Percentiles rank a stretch among this genome's conserved stretches.
Evolutionary conservation across 345 rosid species (phyloP).

Genomic region (Corchorus olitorius): DNA sequence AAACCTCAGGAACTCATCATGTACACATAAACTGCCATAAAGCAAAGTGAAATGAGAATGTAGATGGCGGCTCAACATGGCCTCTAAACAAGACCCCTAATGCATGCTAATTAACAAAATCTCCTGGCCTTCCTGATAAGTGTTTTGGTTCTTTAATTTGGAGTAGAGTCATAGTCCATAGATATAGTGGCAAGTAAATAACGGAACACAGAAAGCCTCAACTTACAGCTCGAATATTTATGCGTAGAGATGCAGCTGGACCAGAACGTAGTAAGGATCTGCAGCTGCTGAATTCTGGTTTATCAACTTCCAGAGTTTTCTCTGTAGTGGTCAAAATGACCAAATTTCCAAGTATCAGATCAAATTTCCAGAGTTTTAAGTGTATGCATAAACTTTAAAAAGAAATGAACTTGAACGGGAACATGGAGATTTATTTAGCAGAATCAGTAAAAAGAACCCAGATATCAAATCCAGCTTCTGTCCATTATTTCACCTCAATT

Average conservation of each 20-base stretch:
- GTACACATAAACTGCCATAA: conserved; percentile 40
- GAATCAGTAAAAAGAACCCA: not conserved
- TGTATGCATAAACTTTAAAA: not conserved
- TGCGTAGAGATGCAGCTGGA: conserved; percentile 78
- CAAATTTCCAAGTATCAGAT: conserved; percentile 6
- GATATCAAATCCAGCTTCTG: not conserved
- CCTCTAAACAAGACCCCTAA: too few relatives aligned
- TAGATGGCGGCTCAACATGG: not conserved
- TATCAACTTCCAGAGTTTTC: conserved; percentile 53
- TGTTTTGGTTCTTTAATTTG: not conserved
- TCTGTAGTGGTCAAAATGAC: conserved; percentile 32
- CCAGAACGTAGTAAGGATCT: conserved; percentile 67
- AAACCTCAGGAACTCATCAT: conserved; percentile 41
- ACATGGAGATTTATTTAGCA: too few relatives aligned
- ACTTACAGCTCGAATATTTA: conserved; percentile 82
- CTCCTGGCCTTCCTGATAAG: not conserved
- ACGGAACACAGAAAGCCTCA: not conserved
- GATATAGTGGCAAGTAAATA: not conserved
- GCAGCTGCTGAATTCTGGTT: conserved; percentile 61
- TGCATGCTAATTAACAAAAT: too few relatives aligned
- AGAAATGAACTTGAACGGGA: too few relatives aligned
- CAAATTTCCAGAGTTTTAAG: too few relatives aligned
- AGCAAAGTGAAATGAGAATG: conserved; percentile 26
- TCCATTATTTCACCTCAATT: not conserved
- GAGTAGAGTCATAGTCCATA: not conserved